These are phyloP conservation scores for Hysterium pulicare DNA, from an alignment of 2,329 filamentous ascomycete genomes.

Conservation along the genomic window DNA sequence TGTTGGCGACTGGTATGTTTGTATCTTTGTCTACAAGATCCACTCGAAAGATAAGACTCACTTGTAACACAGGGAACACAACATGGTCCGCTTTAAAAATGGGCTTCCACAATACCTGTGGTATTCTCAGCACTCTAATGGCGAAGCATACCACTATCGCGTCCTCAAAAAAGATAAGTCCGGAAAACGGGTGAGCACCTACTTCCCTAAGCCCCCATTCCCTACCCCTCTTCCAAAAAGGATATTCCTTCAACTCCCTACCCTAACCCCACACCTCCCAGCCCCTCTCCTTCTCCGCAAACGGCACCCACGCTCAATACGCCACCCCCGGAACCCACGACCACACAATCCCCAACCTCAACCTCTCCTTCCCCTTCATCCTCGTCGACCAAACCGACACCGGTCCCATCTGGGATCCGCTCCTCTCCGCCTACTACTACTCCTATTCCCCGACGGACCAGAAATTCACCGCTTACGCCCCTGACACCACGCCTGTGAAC, in stretches of 20 bases:
- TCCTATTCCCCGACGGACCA: slow-evolving; percentile 41
- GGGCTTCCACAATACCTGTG: slow-evolving; percentile 54
- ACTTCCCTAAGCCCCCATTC: neutral
- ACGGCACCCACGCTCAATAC: slow-evolving; percentile 62
- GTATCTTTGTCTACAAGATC: neutral
- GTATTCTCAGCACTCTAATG: slow-evolving; percentile 58
- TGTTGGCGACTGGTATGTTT: slow-evolving; percentile 55
- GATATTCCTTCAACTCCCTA: neutral
- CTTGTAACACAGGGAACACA: slow-evolving; percentile 52
- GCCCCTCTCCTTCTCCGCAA: slow-evolving; percentile 51
- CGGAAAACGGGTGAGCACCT: slow-evolving; percentile 38
- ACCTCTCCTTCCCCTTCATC: slow-evolving; percentile 45
- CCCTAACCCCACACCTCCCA: slow-evolving; percentile 2
- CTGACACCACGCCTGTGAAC: slow-evolving; percentile 40
- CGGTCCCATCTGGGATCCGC: slow-evolving; percentile 58
- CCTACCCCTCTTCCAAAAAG: neutral
- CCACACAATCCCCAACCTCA: slow-evolving; percentile 57
- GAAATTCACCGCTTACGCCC: slow-evolving; percentile 44
- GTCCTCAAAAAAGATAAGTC: slow-evolving; percentile 49
- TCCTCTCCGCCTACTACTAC: slow-evolving; percentile 53
- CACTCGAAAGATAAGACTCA: neutral
- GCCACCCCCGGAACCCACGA: slow-evolving; percentile 57
- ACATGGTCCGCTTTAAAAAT: slow-evolving; percentile 60
- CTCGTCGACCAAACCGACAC: slow-evolving; percentile 52
- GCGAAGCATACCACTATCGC: slow-evolving; percentile 58